A percentile compares a stretch with the other conserved stretches of the same genome.
These are phyloP conservation scores for Globisporangium uncinulatum DNA, from an alignment of 352 stramenopile genomes.

Conservation along the genomic window DNA sequence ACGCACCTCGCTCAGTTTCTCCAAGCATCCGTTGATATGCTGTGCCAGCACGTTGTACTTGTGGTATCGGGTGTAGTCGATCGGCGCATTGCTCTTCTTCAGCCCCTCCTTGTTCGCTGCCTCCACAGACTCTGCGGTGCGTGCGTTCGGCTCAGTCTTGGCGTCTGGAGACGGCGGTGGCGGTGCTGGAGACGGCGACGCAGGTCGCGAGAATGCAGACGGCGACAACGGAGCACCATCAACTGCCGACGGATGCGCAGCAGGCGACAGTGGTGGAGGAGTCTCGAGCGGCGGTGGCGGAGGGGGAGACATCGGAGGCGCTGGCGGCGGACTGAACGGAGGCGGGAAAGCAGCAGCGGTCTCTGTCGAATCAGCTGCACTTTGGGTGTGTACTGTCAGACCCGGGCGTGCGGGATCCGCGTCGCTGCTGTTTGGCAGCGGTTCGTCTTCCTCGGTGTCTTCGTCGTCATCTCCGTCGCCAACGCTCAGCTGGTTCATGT, in stretches of 20 bases:
- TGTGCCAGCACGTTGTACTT: slow-evolving; percentile 67
- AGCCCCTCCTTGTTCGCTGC: neutral
- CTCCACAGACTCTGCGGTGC: neutral
- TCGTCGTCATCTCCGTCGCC: too few relatives aligned
- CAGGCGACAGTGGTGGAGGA: slow-evolving; percentile 11
- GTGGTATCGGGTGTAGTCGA: slow-evolving; percentile 73
- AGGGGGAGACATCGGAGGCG: slow-evolving; percentile 42
- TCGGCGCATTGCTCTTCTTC: slow-evolving; percentile 18
- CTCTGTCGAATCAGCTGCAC: slow-evolving; percentile 1
- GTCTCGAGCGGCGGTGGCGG: slow-evolving; percentile 26
- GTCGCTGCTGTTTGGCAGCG: slow-evolving; percentile 21
- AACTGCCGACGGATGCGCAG: slow-evolving; percentile 8
- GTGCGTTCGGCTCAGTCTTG: neutral
- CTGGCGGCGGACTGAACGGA: slow-evolving; percentile 29
- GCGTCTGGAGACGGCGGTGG: slow-evolving; percentile 1
- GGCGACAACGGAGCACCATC: slow-evolving; percentile 25
- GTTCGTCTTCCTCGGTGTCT: slow-evolving; percentile 53
- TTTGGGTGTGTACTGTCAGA: neutral
- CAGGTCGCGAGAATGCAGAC: slow-evolving; percentile 31
- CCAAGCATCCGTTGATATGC: slow-evolving; percentile 75
- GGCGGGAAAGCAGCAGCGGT: slow-evolving; percentile 3
- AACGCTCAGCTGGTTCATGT: slow-evolving; percentile 7
- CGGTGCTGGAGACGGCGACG: slow-evolving; percentile 18
- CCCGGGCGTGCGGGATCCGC: neutral
- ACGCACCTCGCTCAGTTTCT: slow-evolving; percentile 64